Evolutionary conservation across 768 basidiomycete genomes (phyloP), one percentile per base, ranked within the genome.

Genomic region (Cyathus striatus): DNA sequence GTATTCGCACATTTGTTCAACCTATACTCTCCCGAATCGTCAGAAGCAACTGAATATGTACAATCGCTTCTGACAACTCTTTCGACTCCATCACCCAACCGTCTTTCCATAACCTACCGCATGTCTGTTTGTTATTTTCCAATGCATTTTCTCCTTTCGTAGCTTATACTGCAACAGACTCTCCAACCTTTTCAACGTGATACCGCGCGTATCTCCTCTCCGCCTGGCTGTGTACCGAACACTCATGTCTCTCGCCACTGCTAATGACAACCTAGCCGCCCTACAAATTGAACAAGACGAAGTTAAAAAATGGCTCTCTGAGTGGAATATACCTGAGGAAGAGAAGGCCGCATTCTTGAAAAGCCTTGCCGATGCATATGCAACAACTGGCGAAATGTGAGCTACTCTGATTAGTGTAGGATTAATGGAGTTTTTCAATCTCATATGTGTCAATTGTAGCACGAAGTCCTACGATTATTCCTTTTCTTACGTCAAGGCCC

Each of bases 161-260:
- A 47, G 35, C n/a, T 34, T 21, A n/a, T 42, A 42, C 40, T 36
- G 49, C 40, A 17, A 38, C 34, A 91, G 90, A 54, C 65, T 91
- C 7, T 82, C 90, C 18, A 90, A 90, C 57, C 61, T 91, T 23
- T 90, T 90, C 74, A 90, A 92, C 54, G 73, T 83, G 9, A 63
- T 81, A 10, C 83, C 88, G 20, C 76, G 78, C 43, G 70, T 64
- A 37, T 90, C 88, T 3, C 59, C 79, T 13, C 65, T 86, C 43
- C 81, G 90, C 4, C 62, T 78, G 23, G 55, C 68, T 5, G 83
- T 89, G 17, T 87, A 83, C 52, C 72, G 64, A 16, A 64, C 76
- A 6, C 74, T 91, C 16, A 63, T 92, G 18, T 63, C 76, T 18
- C 56, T 81, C 36, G 82, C 87, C 5, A 66, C 66, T 20, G 59